Base-by-base conservation (phyloP, 495 filamentous ascomycete genomes). In the Astrothelium macrocarpum region DNA sequence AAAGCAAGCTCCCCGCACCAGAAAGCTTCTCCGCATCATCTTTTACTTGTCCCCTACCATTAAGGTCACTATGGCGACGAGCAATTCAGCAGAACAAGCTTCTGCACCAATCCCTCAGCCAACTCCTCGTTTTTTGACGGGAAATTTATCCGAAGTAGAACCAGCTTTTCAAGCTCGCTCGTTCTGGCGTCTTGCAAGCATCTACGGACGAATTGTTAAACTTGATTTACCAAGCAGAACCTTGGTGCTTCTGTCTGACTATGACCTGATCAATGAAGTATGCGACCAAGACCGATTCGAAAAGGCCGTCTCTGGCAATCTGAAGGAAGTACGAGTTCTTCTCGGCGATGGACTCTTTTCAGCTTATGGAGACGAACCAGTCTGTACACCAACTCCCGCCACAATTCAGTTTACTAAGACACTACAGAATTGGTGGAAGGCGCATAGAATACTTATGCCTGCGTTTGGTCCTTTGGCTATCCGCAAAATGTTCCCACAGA, bases 391-490 rank as follows among this genome's bases (percentile, higher is more conserved):
- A 23, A 49, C 20, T 49, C 10, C 12, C 20, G 12, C 14, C 12
- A 16, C 20, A 5, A 18, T 18, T 18, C 45, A 10, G 9, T 49
- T 20, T 20, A 1, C 45, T 2, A 16, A 49, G 45, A 49, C 5
- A 20, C 45, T 5, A 66, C 77, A 82, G 59, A 85, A 84, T 62
- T 91, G 88, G 88, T 82, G 75, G 0, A 77, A 87, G 45, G 89
- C 89, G 14, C 89, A 91, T 69, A 76, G 89, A n/a, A 80, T 89
- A 23, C 73, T 74, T 26, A 78, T 82, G 73, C 87, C 87, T 2
- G 87, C 84, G 2, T 90, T 94, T 71, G 88, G 88, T 0, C 89
- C 89, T 2, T 66, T 89, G 32, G 77, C 82, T 10, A 86, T 94
- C 68, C 80, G 81, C 66, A 76, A 71, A 59, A 91, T 90, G 88